Evolutionary conservation across 2,329 filamentous ascomycete species (phyloP), one percentile per base, ranked within the genome.

Genomic region (Westerdykella sp.): DNA sequence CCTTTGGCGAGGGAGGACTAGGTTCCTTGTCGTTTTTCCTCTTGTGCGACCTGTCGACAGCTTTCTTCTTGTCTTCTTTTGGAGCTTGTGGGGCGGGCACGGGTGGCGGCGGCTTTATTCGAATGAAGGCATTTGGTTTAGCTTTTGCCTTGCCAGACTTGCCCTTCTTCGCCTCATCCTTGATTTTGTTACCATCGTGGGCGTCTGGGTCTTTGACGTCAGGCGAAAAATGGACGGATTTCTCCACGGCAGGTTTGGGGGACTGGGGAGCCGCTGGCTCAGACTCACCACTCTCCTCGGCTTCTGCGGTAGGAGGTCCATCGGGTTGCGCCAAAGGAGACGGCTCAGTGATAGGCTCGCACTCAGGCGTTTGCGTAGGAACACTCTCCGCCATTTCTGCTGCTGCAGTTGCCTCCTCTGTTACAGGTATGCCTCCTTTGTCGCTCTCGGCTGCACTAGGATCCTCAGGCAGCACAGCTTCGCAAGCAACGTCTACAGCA

Each of bases 161-260:
- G 3, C 6, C 38, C 47, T 55, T 58, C 44, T 57, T 55, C 4
- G 48, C 48, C 16, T 50, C 46, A 31, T 54, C 54, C 45, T 53
- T 62, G 48, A 57, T 65, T 42, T 59, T 64, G 12, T 51, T 50
- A 41, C 45, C 45, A 37, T 51, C 57, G 30, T 37, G 37, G 30
- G 59, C 49, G 46, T 64, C 63, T 60, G 60, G 49, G 46, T 63
- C 62, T 61, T 65, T 66, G 44, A 60, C 59, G 58, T 66, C 62
- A 62, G 62, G 57, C 40, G 62, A 56, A 52, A 66, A 66, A 44
- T 64, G 63, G 40, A 66, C 62, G 46, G 50, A 56, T 44, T 66
- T 66, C 35, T 51, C 48, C 37, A 50, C 47, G 34, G 47, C 50
- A 34, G 48, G 40, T 30, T 55, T 39, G 57, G 60, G 51, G 57